Evolutionary conservation across 2,329 filamentous ascomycete species (phyloP).

Genomic region (Monilinia polystroma): DNA sequence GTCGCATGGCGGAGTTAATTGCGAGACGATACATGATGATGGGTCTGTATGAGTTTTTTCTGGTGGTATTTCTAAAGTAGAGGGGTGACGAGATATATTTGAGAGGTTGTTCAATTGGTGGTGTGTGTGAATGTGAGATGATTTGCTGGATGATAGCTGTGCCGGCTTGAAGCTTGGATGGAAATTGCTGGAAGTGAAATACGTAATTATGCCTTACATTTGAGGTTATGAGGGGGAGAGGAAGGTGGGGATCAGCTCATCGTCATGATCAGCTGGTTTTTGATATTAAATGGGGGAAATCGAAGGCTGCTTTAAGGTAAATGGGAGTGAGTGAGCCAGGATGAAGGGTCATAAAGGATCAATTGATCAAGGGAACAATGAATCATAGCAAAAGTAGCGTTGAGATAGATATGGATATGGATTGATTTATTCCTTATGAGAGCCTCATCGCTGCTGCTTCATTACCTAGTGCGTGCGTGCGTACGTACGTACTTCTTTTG

Average conservation of each 20-base stretch:
- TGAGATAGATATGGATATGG: too few relatives aligned
- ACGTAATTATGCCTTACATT: slow-evolving; percentile 1
- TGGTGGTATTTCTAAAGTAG: slow-evolving; percentile 4
- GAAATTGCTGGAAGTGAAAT: slow-evolving; percentile 5
- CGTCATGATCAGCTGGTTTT: slow-evolving; percentile 8
- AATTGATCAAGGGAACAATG: too few relatives aligned
- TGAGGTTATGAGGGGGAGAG: background rate
- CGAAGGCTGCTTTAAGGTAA: background rate
- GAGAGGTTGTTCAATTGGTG: slow-evolving; percentile 31
- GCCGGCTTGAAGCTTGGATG: slow-evolving; percentile 14
- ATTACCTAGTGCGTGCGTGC: too few relatives aligned
- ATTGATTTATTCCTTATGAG: too few relatives aligned
- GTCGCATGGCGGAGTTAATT: slow-evolving; percentile 51
- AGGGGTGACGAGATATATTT: slow-evolving; percentile 22
- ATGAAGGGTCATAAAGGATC: too few relatives aligned
- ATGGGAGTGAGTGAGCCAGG: background rate
- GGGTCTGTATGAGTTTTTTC: slow-evolving; percentile 14
- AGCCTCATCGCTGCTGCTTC: too few relatives aligned
- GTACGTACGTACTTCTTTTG: too few relatives aligned
- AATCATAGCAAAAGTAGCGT: too few relatives aligned
- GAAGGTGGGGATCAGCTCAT: background rate
- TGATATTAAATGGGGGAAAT: background rate
- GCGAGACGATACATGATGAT: slow-evolving; percentile 64
- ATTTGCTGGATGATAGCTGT: slow-evolving; percentile 23
- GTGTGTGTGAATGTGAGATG: slow-evolving; percentile 32